Evolutionary conservation across 768 basidiomycete genomes (phyloP).

Genomic region (Macrolepiota dolichaula): DNA sequence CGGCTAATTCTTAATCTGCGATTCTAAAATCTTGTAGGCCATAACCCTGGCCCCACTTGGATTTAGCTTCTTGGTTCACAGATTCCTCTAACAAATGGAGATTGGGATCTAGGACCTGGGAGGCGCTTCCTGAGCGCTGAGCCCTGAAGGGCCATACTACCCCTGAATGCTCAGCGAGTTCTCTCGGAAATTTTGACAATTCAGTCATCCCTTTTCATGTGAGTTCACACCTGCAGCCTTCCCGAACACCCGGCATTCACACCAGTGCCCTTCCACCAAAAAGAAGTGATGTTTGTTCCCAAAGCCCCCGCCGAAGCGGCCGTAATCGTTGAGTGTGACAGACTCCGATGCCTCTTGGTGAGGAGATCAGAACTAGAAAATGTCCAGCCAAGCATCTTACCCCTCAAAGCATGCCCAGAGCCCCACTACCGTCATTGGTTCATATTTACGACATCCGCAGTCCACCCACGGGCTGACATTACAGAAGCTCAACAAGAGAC

Average conservation of each 20-base stretch:
- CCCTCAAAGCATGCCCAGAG: no score
- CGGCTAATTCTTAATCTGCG: no score
- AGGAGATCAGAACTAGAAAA: no score
- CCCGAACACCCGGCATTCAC: not conserved
- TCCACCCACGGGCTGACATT: not conserved
- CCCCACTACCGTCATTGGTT: no score
- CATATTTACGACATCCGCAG: not conserved
- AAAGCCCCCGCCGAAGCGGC: no score
- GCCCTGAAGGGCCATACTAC: not conserved
- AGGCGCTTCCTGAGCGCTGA: not conserved
- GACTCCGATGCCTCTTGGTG: no score
- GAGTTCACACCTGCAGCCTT: not conserved
- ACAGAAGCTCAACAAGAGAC: not conserved
- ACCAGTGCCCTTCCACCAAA: not conserved
- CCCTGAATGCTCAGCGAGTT: not conserved
- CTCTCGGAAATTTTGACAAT: not conserved
- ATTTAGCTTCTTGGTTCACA: not conserved
- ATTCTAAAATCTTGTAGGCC: no score
- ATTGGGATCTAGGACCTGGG: not conserved
- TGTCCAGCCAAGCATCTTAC: no score
- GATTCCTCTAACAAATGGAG: slow-evolving; percentile 1
- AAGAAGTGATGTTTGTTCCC: no score
- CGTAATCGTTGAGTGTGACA: no score
- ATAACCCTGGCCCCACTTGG: not conserved
- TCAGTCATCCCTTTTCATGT: not conserved